Conservation (phyloP, 305 asterid species). For the Fraxinus latifolia region DNA sequence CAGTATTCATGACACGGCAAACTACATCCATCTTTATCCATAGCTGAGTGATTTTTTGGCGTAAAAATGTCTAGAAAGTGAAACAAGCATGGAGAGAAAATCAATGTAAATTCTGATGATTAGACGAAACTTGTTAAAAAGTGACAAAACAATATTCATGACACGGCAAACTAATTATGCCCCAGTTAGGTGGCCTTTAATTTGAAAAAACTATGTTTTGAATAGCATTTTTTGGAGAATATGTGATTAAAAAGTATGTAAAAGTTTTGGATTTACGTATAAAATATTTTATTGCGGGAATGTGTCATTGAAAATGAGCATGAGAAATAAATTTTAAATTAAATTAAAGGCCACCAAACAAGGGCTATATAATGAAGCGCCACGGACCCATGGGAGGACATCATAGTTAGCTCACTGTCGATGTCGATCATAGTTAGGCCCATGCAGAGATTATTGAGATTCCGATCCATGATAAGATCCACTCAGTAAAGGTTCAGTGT, state of each 20-base stretch:
- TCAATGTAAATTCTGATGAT: constrained; percentile 5
- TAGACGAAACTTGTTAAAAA: not conserved
- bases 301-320: not conserved
- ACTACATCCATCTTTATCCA: constrained; percentile 41
- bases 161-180: not conserved
- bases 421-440: not conserved
- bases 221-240: not conserved
- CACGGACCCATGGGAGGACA: not conserved
- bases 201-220: not conserved
- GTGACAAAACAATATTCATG: not conserved
- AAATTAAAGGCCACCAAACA: not conserved
- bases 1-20: not conserved
- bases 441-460: not conserved
- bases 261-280: not conserved
- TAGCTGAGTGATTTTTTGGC: constrained; percentile 70
- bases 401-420: not conserved
- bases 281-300: not conserved
- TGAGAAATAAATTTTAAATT: not conserved
- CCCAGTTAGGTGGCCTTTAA: not conserved
- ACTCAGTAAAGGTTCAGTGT: not conserved
- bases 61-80: constrained; percentile 69
- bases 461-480: not conserved
- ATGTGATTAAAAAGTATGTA: not conserved
- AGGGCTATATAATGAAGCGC: not conserved
- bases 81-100: constrained; percentile 7